phyloP scores from a whole-genome alignment of 2,329 filamentous ascomycete genomes.

The Pseudopyricularia javanii region DNA sequence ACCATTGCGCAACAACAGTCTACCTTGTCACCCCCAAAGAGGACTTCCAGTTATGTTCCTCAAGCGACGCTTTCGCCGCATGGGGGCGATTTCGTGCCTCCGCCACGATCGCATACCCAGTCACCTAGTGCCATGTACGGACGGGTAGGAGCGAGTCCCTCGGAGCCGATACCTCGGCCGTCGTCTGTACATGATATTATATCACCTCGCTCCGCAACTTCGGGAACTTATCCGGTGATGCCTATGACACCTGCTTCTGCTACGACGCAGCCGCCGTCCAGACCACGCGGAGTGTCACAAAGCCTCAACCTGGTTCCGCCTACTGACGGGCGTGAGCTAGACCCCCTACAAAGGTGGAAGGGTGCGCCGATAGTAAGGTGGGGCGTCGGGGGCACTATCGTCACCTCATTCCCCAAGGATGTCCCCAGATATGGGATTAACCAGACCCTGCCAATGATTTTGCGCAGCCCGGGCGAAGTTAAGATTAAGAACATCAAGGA shows the following conservation, averaged over 20 bases:
- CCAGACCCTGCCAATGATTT: constrained; percentile 61
- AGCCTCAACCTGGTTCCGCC: constrained; percentile 47
- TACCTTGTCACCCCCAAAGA: constrained; percentile 44
- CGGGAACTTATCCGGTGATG: constrained; percentile 4
- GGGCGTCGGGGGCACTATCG: constrained; percentile 71
- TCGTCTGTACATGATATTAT: constrained; percentile 37
- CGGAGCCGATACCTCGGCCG: constrained; percentile 37
- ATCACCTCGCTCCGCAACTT: constrained; percentile 18
- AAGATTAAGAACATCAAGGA: constrained; percentile 67
- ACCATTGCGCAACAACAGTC: constrained; percentile 21
- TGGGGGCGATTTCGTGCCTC: constrained; percentile 33
- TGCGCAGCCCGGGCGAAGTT: constrained; percentile 72
- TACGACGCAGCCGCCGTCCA: constrained; percentile 11
- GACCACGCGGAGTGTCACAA: constrained; percentile 40
- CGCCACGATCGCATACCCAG: constrained; percentile 48
- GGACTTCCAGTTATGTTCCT: constrained; percentile 39
- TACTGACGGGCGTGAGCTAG: constrained; percentile 54
- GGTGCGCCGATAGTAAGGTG: constrained; percentile 79
- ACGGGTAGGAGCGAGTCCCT: constrained; percentile 16
- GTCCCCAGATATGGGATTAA: constrained; percentile 75
- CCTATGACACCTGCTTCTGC: background rate
- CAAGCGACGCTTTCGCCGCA: constrained; percentile 1
- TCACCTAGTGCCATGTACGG: constrained; percentile 40
- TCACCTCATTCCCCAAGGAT: constrained; percentile 80
- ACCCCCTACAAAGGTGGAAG: constrained; percentile 81